Evolutionary conservation across 495 filamentous ascomycete genomes (phyloP).

Genomic region (Corynascus novoguineensis): DNA sequence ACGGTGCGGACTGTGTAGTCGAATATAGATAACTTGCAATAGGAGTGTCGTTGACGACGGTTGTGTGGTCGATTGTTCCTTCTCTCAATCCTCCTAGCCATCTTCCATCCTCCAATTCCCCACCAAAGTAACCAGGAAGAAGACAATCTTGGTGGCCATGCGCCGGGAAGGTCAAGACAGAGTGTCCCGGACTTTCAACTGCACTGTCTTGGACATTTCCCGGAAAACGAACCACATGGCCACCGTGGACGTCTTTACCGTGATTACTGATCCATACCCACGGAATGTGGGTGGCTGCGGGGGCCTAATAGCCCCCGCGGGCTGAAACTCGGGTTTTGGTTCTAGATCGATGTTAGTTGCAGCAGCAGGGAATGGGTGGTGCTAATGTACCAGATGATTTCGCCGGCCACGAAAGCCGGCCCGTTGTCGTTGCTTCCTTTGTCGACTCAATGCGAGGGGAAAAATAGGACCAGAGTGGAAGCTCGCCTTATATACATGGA

Average conservation of each 20-base stretch:
- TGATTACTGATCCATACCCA: conserved; percentile 7
- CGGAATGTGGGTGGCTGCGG: conserved; percentile 5
- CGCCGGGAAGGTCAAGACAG: not conserved
- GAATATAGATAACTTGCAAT: not conserved
- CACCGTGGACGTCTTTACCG: not conserved
- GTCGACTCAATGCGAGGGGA: no score
- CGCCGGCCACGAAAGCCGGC: no score
- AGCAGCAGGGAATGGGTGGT: not conserved
- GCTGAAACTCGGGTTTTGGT: not conserved
- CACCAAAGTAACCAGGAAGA: not conserved
- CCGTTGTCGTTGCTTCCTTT: no score
- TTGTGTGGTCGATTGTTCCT: not conserved
- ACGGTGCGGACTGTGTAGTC: not conserved
- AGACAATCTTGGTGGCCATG: not conserved
- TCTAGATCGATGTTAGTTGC: not conserved
- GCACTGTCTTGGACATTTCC: not conserved
- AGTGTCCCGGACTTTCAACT: not conserved
- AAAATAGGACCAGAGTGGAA: no score
- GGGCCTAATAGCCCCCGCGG: conserved; percentile 5
- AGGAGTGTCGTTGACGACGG: no score
- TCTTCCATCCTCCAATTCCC: not conserved
- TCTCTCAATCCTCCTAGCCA: not conserved
- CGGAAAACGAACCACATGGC: not conserved
- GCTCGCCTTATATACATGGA: no score
- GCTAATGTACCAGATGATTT: no score